Percentiles rank a stretch among this genome's conserved stretches.
Evolutionary conservation across 2,329 filamentous ascomycete species (phyloP).

Genomic region (Colletotrichum tabaci): DNA sequence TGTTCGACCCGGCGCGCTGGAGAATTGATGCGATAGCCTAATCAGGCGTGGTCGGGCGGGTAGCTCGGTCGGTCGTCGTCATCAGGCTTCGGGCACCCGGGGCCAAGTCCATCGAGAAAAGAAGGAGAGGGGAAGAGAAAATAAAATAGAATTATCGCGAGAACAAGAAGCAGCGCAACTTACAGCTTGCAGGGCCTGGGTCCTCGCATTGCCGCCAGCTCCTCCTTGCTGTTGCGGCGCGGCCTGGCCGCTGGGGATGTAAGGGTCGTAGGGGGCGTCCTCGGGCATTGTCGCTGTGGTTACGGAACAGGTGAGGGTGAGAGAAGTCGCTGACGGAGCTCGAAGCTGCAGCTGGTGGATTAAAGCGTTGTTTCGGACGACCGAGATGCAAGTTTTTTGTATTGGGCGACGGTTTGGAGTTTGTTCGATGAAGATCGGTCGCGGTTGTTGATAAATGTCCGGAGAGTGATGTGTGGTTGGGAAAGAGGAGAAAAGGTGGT

Average conservation of each 20-base stretch:
- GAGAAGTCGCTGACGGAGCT: constrained; percentile 14
- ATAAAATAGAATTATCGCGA: constrained; percentile 13
- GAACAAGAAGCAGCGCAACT: constrained; percentile 57
- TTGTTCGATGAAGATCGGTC: constrained; percentile 28
- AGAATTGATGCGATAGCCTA: constrained; percentile 17
- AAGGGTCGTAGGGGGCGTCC: constrained; percentile 85
- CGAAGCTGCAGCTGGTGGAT: constrained; percentile 25
- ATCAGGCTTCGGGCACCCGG: constrained; percentile 33
- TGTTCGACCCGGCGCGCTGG: not conserved
- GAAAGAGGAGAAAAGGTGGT: constrained; percentile 42
- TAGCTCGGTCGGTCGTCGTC: constrained; percentile 33
- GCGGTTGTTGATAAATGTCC: constrained; percentile 27
- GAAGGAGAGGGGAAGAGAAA: not conserved
- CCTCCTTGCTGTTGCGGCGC: constrained; percentile 57
- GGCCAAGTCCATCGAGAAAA: constrained; percentile 8
- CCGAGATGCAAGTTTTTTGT: constrained; percentile 9
- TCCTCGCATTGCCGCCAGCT: constrained; percentile 64
- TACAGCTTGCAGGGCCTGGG: constrained; percentile 86
- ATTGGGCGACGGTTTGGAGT: constrained; percentile 20
- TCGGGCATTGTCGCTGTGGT: constrained; percentile 63
- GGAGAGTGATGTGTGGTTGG: constrained; percentile 33
- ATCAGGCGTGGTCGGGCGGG: constrained; percentile 27
- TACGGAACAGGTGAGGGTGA: constrained; percentile 25
- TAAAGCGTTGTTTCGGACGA: constrained; percentile 12
- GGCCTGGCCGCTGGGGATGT: constrained; percentile 81